phyloP scores from a whole-genome alignment of 495 filamentous ascomycete genomes.

The Tricharina praecox region DNA sequence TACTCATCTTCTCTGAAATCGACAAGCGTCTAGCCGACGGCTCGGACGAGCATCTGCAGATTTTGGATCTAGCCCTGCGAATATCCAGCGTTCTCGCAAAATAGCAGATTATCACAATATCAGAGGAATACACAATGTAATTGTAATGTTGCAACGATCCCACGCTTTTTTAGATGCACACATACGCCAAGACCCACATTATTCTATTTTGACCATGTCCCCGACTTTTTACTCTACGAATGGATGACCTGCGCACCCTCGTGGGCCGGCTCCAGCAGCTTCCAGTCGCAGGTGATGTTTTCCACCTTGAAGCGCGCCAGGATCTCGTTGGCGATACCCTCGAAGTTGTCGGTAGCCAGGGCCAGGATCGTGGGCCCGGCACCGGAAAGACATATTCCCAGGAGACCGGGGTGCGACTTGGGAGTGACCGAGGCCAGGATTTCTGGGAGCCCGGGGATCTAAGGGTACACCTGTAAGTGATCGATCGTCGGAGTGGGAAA shows the following conservation, averaged over 20 bases:
- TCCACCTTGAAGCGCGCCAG: slow-evolving; percentile 49
- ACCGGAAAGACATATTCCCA: slow-evolving; percentile 84
- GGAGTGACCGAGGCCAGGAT: slow-evolving; percentile 76
- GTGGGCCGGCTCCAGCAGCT: slow-evolving; percentile 71
- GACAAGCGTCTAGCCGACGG: slow-evolving; percentile 94
- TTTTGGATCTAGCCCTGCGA: slow-evolving; percentile 67
- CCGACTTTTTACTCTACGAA: slow-evolving; percentile 8
- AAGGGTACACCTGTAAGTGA: neutral
- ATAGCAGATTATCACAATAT: no score
- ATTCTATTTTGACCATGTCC: neutral
- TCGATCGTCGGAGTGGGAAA: no score
- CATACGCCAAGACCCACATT: neutral
- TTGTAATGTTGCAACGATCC: no score
- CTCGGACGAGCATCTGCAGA: slow-evolving; percentile 84
- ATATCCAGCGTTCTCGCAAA: slow-evolving; percentile 55
- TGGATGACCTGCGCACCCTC: slow-evolving; percentile 54
- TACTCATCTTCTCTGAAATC: slow-evolving; percentile 73
- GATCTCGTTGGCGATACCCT: slow-evolving; percentile 61
- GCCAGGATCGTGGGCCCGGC: slow-evolving; percentile 90
- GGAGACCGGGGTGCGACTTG: slow-evolving; percentile 62
- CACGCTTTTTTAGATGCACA: no score
- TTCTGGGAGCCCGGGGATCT: slow-evolving; percentile 76
- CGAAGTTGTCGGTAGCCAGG: slow-evolving; percentile 73
- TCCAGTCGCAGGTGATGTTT: slow-evolving; percentile 68
- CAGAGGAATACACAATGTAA: neutral